Base-by-base conservation (phyloP, 2,329 filamentous ascomycete genomes). In the Cadophora sp. region DNA sequence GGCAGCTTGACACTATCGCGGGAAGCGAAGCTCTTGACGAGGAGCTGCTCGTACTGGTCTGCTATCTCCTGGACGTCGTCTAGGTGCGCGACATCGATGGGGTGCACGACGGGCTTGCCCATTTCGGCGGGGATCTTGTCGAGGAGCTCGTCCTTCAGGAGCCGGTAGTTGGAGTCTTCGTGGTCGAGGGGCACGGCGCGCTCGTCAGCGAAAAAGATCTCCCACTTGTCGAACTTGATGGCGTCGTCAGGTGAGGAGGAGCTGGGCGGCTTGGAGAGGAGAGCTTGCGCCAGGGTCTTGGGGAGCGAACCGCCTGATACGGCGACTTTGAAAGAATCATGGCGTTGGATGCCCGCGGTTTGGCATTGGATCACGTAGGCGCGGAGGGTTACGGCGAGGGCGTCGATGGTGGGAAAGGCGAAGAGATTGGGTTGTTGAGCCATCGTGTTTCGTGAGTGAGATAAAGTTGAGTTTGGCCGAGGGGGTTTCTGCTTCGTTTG, bases 151-250 rank as follows among this genome's bases (percentile, higher is more conserved):
- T 88, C 83, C 83, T 97, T 96, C 73, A 98, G 82, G 53, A 97
- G 88, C 68, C 84, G 88, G 82, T 97, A 97, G 83, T 98, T 99
- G 83, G 94, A 97, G 83, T 99, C 95, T 72, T 88, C 86, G 81
- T 98, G 91, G 79, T 96, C 90, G 73, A 97, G 89, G 24, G 96
- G 92, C 62, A 98, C 96, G 74, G 93, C 93, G 76, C 96, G 92
- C 85, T 99, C 96, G 79, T 99, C 96, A 77, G 95, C 95, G 80
- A 97, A 98, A 85, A 98, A 99, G 77, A 99, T 93, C 76, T 98
- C 92, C 96, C 96, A 99, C 80, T 92, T 93, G 78, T 85, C 83
- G 81, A 96, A 97, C 75, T 91, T 84, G 73, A 94, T 81, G 4
- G 82, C 85, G 77, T 94, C 92, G 65, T 89, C 73, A 8, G 74